Evolutionary conservation across 192 early-diverging fungal genomes (phyloP), one percentile per base, ranked within the genome.

Genomic region (Entomortierella beljakovae): DNA sequence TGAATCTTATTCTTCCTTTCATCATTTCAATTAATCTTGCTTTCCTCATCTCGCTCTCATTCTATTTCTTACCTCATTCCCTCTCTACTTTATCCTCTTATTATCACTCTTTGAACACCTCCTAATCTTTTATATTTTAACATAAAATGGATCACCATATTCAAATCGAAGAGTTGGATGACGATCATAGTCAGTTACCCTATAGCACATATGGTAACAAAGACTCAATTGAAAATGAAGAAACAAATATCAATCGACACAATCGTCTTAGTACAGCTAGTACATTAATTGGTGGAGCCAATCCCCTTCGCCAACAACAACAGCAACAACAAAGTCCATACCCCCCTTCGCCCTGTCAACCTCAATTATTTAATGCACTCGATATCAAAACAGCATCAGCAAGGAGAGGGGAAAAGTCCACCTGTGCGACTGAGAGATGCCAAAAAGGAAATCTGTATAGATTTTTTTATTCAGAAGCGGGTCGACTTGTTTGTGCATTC

Each of bases 391-490:
- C 25, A 4, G 26, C 49, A 50, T 4, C 34, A 31, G 57, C 22
- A 53, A 9, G 22, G 35, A 52, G 43, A 52, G 9, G 51, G 43
- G 6, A 6, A 4, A 50, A 50, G 23, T 5, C 6, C n/a, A 31
- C 23, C 33, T 23, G 50, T 33, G 6, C 46, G 51, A 37, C 23
- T 34, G 46, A 10, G 1, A 62, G 33, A 37, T n/a, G 20, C 0
- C 28, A 62, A 5, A 31, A 15, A 15, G 32, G 42, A 22, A 46
- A 1, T 6, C 20, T 53, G 40, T 64, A 77, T 20, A 65, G 75
- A 18, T 70, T 79, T 62, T 53, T 50, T 16, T 50, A 79, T 33
- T 79, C 75, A 5, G 75, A 79, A 25, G 23, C 50, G 4, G 75
- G 75, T 33, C 60, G 75, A 5, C 67, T 79, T 16, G 57, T 43